These are phyloP conservation scores for Solanum bulbocastanum DNA, from an alignment of 257 asterid genomes.

Conservation along the genomic window DNA sequence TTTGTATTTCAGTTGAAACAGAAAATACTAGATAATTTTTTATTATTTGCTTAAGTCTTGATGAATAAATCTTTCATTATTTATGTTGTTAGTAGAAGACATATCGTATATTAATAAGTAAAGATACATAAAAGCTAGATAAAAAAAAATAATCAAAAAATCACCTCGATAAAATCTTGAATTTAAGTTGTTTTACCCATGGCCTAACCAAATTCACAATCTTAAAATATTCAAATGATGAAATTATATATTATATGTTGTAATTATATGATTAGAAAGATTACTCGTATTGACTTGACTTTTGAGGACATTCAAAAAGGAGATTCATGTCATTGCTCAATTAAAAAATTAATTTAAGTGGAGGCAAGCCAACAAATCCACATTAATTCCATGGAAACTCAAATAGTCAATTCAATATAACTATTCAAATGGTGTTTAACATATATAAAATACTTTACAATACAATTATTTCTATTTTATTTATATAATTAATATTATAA, in stretches of 20 bases:
- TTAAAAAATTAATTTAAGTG: background rate
- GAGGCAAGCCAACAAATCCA: conserved; percentile 1
- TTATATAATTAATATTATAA: background rate
- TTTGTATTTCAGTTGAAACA: background rate
- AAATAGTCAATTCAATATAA: background rate
- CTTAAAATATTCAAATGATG: background rate
- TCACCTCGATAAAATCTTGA: background rate
- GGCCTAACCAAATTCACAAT: background rate
- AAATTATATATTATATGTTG: background rate
- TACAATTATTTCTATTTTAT: background rate
- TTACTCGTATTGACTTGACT: background rate
- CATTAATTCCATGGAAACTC: background rate
- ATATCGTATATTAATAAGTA: background rate
- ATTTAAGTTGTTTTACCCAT: background rate
- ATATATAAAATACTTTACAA: background rate
- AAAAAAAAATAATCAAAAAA: background rate
- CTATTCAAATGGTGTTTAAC: background rate
- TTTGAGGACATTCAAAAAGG: background rate
- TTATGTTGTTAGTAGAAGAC: background rate
- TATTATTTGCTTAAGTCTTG: background rate
- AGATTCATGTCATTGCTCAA: background rate
- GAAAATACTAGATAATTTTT: background rate
- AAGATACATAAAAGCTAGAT: background rate
- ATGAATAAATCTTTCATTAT: background rate
- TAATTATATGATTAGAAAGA: background rate